phyloP scores from a whole-genome alignment of 345 rosid species.

The Eucalyptus coolabah region DNA sequence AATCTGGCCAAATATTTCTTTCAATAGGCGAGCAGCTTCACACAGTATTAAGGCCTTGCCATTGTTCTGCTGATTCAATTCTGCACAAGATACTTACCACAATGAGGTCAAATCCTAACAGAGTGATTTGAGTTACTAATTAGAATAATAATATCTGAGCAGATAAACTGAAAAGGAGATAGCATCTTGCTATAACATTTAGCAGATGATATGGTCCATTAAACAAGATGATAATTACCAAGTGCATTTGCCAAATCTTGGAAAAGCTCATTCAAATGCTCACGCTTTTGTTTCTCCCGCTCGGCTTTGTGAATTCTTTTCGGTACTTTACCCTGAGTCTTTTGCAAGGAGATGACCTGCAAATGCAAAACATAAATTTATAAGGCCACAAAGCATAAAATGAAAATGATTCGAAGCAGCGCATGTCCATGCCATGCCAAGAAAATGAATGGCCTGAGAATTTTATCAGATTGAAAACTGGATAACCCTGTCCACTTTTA shows the following conservation, averaged over 20 bases:
- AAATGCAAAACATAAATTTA: neutral
- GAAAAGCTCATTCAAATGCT: conserved; percentile 88
- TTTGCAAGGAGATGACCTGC: conserved; percentile 38
- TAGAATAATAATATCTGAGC: neutral
- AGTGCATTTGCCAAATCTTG: conserved; percentile 60
- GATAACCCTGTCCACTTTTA: neutral
- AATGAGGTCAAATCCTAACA: neutral
- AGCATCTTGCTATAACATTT: neutral
- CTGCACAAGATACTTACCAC: conserved; percentile 13
- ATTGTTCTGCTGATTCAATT: conserved; percentile 45
- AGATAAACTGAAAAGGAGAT: neutral
- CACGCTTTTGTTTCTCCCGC: conserved; percentile 92
- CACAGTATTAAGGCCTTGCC: conserved; percentile 72
- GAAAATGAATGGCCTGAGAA: neutral
- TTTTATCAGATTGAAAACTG: neutral
- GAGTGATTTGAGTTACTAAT: neutral
- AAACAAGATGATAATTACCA: conserved; percentile 27
- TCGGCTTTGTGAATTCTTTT: conserved; percentile 77
- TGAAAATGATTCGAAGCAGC: neutral
- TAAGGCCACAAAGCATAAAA: neutral
- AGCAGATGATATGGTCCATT: neutral
- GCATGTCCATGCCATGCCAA: neutral
- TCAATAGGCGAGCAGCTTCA: conserved; percentile 70
- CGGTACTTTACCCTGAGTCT: conserved; percentile 47
- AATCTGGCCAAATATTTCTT: conserved; percentile 60